phyloP scores from a whole-genome alignment of 768 basidiomycete genomes.

The Mycena capillaripes region DNA sequence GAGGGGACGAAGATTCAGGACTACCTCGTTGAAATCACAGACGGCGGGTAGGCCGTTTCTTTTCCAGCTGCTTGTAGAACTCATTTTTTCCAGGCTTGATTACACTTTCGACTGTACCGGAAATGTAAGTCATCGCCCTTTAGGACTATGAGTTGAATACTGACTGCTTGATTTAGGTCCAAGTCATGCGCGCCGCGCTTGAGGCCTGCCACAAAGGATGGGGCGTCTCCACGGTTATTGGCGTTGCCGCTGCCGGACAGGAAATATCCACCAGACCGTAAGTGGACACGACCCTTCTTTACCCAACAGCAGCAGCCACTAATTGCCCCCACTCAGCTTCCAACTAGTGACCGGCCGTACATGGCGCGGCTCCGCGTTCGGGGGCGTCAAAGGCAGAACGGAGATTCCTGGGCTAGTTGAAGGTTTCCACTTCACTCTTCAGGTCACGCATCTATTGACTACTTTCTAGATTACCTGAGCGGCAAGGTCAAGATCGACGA shows the following conservation, averaged over 20 bases:
- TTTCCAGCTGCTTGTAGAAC: neutral
- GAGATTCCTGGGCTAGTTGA: conserved; percentile 95
- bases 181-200: conserved; percentile 95
- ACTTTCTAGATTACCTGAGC: conserved; percentile 79
- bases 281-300: conserved; percentile 44
- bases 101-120: conserved; percentile 98
- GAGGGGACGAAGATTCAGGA: conserved; percentile 92
- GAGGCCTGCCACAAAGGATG: conserved; percentile 99
- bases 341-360: conserved; percentile 88
- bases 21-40: conserved; percentile 90
- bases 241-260: conserved; percentile 96
- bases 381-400: conserved; percentile 97
- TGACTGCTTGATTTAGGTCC: conserved; percentile 62
- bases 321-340: conserved; percentile 53
- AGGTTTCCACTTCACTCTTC: conserved; percentile 69
- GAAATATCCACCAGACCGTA: conserved; percentile 93
- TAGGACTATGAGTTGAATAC: conserved; percentile 43
- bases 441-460: neutral
- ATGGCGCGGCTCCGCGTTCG: conserved; percentile 97
- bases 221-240: conserved; percentile 97
- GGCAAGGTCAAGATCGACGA: conserved; percentile 93
- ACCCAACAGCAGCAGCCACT: neutral
- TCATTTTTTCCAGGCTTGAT: conserved; percentile 66
- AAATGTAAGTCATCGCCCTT: conserved; percentile 67
- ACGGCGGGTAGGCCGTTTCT: conserved; percentile 73